Evolutionary conservation across 306 rosid species (phyloP), one percentile per base, ranked within the genome.

Genomic region (Ceratonia siliqua): DNA sequence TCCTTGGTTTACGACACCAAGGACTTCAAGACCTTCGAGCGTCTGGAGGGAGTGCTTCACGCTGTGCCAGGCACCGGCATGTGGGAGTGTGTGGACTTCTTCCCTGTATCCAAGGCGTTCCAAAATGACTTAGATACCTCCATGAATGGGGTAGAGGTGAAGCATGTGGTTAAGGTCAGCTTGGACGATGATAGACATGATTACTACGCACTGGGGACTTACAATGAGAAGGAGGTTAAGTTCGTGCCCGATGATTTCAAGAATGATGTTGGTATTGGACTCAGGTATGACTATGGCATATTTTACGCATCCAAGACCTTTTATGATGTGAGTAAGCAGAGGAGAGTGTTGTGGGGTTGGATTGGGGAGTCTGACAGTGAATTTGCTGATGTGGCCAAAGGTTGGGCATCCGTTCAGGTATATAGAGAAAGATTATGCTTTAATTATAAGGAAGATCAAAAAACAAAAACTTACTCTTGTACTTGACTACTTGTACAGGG

Each of bases 311-410:
- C 98, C 62, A 93, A 93, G 83, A 79, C 93, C 2, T 93, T 93
- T 74, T 86, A 80, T 71, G 98, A 93, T 21, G 82, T 78, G 13
- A 79, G 54, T 1, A 86, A 73, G 62, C 38, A 21, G 1, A 90
- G 98, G 73, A 89, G 98, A 79, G 87, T 93, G 25, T 76, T 93
- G 88, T 93, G 98, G 98, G 90, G 97, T 42, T 93, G 98, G 98
- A 87, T 93, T 71, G 82, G 88, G 13, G 98, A 93, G 70, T 82
- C 93, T 0, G 98, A 93, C n/a, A 89, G 88, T n/a, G 98, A 93
- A 78, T 49, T 15, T 78, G 86, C 93, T 58, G 98, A 93, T 68
- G 73, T 93, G 5, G 59, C 86, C 75, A 93, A 93, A 77, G 96
- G 97, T 18, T 90, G 98, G 98, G 97, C 98, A 3, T 93, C 95